These are phyloP conservation scores for Boechera stricta DNA, from an alignment of 345 rosid genomes.

Conservation along the genomic window DNA sequence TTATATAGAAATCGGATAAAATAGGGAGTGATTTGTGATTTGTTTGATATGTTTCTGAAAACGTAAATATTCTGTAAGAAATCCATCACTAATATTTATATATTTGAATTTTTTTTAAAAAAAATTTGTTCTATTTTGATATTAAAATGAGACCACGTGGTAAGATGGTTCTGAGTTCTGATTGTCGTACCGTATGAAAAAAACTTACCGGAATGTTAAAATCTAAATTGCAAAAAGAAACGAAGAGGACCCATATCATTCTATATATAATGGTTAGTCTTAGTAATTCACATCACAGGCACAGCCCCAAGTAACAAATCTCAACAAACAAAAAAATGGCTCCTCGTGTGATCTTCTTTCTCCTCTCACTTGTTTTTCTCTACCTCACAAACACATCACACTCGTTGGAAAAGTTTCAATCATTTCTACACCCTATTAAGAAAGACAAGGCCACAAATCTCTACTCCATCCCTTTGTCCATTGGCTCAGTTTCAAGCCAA, in stretches of 20 bases:
- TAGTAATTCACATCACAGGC: not conserved
- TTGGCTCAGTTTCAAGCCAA: not conserved
- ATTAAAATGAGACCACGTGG: not conserved
- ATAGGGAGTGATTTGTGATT: no score
- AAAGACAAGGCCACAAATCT: conserved; percentile 11
- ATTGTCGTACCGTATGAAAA: not conserved
- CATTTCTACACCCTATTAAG: not conserved
- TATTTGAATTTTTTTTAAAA: not conserved
- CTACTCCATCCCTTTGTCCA: conserved; percentile 1
- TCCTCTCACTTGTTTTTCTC: conserved; percentile 14
- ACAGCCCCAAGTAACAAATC: not conserved
- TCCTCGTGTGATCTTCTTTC: conserved; percentile 8
- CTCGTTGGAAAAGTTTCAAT: conserved; percentile 4
- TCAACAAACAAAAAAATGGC: conserved; percentile 3
- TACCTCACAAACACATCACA: conserved; percentile 13
- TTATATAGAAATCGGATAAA: no score
- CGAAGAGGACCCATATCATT: not conserved
- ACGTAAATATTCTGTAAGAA: no score
- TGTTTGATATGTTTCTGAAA: no score
- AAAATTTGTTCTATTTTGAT: not conserved
- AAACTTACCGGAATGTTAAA: not conserved
- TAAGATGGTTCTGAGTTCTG: not conserved
- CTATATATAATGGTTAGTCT: conserved; percentile 10
- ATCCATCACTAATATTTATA: no score
- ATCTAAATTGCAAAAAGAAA: not conserved